A percentile compares a stretch with the other conserved stretches of the same genome.
These are phyloP conservation scores for Boehmeria nivea DNA, from an alignment of 306 rosid genomes.

Conservation along the genomic window DNA sequence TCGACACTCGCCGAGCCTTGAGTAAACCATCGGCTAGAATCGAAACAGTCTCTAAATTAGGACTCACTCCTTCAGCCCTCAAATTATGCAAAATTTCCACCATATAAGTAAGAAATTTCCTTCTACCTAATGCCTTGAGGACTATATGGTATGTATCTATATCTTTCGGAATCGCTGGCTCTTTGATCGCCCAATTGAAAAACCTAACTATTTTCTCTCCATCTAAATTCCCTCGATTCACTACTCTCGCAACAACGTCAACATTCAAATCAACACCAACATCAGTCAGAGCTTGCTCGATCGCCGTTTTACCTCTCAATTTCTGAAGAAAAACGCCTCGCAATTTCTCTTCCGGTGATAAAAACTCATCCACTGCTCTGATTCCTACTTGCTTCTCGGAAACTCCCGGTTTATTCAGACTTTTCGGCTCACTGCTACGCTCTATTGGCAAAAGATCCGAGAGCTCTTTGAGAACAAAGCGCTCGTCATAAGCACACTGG, in stretches of 20 bases:
- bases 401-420: neutral
- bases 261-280: conserved; percentile 40
- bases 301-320: conserved; percentile 56
- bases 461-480: conserved; percentile 45
- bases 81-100: conserved; percentile 36
- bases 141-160: conserved; percentile 38
- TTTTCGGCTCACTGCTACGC: neutral
- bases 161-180: conserved; percentile 40
- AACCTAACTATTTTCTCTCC: conserved; percentile 64
- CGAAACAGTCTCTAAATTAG: conserved; percentile 42
- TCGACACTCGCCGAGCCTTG: conserved; percentile 55
- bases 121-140: conserved; percentile 74
- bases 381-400: conserved; percentile 12
- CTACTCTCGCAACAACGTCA: conserved; percentile 41
- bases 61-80: conserved; percentile 31
- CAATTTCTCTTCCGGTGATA: conserved; percentile 61
- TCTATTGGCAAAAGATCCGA: conserved; percentile 36
- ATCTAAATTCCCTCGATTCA: conserved; percentile 56
- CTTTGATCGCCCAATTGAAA: conserved; percentile 73
- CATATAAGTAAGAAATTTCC: conserved; percentile 52
- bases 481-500: conserved; percentile 30
- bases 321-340: conserved; percentile 80
- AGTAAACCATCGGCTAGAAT: conserved; percentile 65
- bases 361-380: conserved; percentile 47
- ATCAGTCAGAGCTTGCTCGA: conserved; percentile 49